phyloP scores from a whole-genome alignment of 2,329 filamentous ascomycete species.

The Aspergillus calidoustus region DNA sequence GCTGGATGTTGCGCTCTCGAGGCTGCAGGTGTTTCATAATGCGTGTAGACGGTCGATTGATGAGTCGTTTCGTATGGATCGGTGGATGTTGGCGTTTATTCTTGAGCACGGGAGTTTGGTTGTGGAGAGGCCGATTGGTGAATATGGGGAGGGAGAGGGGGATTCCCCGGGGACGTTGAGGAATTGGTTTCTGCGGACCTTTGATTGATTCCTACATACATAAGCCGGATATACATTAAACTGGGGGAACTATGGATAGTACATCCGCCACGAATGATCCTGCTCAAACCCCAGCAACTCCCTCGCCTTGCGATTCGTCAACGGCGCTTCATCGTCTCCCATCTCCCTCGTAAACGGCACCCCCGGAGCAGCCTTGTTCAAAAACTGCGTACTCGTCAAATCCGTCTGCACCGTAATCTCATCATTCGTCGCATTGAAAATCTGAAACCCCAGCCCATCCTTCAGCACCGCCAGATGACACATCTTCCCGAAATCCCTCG shows the following conservation, averaged over 20 bases:
- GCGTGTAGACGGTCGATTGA: constrained; percentile 45
- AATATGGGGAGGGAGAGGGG: not conserved
- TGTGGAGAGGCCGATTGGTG: not conserved
- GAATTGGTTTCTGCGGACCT: not conserved
- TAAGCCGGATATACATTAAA: not conserved
- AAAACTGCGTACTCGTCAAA: constrained; percentile 55
- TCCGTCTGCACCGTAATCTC: constrained; percentile 59
- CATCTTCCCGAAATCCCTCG: constrained; percentile 63
- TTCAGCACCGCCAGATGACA: constrained; percentile 60
- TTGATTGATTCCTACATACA: not conserved
- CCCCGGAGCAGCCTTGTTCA: constrained; percentile 55
- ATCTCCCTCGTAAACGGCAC: constrained; percentile 60
- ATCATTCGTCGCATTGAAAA: constrained; percentile 69
- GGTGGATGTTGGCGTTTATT: constrained; percentile 48
- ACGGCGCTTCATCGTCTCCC: constrained; percentile 62
- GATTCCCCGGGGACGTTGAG: not conserved
- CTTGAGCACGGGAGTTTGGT: not conserved
- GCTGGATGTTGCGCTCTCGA: constrained; percentile 43
- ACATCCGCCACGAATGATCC: constrained; percentile 47
- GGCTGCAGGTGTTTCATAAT: constrained; percentile 49
- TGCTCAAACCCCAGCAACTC: constrained; percentile 64
- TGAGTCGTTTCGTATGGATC: constrained; percentile 46
- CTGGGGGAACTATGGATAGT: not conserved
- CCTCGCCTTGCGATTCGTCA: constrained; percentile 65
- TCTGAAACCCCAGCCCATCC: constrained; percentile 62